Base-by-base conservation (phyloP, 2,329 filamentous ascomycete species). In the Cadophora gregata region DNA sequence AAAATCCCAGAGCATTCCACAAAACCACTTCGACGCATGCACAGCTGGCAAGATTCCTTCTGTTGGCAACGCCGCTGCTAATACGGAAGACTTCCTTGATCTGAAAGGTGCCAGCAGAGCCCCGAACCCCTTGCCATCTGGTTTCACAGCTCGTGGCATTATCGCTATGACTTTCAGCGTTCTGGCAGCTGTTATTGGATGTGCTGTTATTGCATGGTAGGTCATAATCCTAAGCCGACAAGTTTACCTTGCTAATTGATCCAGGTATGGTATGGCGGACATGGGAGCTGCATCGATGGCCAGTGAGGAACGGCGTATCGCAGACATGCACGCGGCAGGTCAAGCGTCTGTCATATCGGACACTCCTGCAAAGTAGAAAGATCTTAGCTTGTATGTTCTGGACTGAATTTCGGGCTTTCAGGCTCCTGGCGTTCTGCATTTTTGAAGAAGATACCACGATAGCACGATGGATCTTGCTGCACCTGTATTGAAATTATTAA, bases 31-130 rank as follows among this genome's bases (percentile, higher is more conserved):
- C 50, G 84, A 85, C 7, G 85, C 80, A 3, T 95, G 92, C 75
- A 79, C 79, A 5, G 84, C 81, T 0, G 81, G 76, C 0, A 79
- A 80, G 7, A 77, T 87, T 0, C 82, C 86, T 0, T 84, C 80
- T 0, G 73, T 75, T 3, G 93, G 93, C 4, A 96, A 96, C 73
- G 93, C 92, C 0, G 93, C 91, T 0, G 93, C 84, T 0, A 93
- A 93, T 74, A 88, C 86, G 0, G 76, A 78, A 0, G 79, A 95
- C 71, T 79, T 87, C 9, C 79, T 92, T 0, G 86, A 96, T 69
- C 79, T 93, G 1, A 79, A 76, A 0, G 90, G 89, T 84, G 79
- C 68, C 1, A 74, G 66, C 61, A 56, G 50, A 33, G 67, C 73
- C 29, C 73, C 72, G 0, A 64, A 65, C 0, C 75, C 73, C 45